Percentiles rank a stretch among this genome's conserved stretches.
phyloP scores from a whole-genome alignment of 768 basidiomycete species.

The Kwoniella botswanensis region DNA sequence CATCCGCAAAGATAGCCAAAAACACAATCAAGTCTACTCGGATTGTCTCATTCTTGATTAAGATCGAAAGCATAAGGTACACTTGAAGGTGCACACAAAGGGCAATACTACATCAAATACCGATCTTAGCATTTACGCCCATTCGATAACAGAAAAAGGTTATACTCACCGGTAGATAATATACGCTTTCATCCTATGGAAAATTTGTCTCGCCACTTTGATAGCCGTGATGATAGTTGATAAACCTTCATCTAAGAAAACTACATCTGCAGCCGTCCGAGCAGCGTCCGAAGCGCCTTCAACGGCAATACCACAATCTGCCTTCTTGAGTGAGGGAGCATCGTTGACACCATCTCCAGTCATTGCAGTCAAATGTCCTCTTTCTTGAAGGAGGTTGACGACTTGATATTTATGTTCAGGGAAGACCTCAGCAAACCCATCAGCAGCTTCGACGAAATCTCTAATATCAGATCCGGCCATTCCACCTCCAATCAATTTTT shows the following conservation, averaged over 20 bases:
- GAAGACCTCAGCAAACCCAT: constrained; percentile 65
- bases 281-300: constrained; percentile 67
- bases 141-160: not conserved
- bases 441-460: constrained; percentile 63
- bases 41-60: constrained; percentile 63
- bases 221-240: constrained; percentile 61
- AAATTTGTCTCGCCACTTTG: constrained; percentile 64
- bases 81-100: constrained; percentile 64
- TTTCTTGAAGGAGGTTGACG: constrained; percentile 39
- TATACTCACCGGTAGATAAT: constrained; percentile 58
- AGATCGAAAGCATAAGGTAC: constrained; percentile 61
- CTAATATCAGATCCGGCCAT: constrained; percentile 62
- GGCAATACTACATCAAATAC: constrained; percentile 57
- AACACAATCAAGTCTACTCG: constrained; percentile 63
- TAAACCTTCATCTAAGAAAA: constrained; percentile 64
- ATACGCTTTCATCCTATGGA: constrained; percentile 63
- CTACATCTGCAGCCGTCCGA: constrained; percentile 67
- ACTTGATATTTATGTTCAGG: constrained; percentile 63
- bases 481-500: constrained; percentile 61
- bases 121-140: not conserved
- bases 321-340: constrained; percentile 66
- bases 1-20: constrained; percentile 62
- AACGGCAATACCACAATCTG: constrained; percentile 69
- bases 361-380: constrained; percentile 62
- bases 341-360: constrained; percentile 70